phyloP scores from a whole-genome alignment of 371 early-diverging fungal genomes.

The Mucor indicus region DNA sequence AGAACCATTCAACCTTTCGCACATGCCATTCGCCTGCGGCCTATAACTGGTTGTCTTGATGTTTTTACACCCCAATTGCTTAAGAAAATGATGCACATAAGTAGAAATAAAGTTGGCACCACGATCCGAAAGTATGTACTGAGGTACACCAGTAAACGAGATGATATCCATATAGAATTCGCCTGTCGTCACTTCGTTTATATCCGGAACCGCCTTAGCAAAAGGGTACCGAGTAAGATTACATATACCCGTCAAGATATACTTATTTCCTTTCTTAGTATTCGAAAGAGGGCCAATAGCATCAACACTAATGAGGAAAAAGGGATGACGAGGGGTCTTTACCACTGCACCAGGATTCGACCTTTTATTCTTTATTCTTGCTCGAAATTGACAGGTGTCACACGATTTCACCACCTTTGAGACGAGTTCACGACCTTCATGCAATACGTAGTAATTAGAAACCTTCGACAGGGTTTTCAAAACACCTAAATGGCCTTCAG shows the following conservation, averaged over 20 bases:
- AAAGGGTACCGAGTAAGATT: conserved; percentile 23
- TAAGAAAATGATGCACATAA: conserved; percentile 6
- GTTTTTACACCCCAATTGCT: conserved; percentile 14
- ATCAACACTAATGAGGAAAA: conserved; percentile 16
- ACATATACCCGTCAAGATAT: conserved; percentile 21
- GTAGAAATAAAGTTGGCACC: conserved; percentile 23
- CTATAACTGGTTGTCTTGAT: conserved; percentile 24
- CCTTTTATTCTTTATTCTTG: neutral
- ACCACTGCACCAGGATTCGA: conserved; percentile 1
- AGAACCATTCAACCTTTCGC: conserved; percentile 31
- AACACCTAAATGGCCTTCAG: conserved; percentile 17
- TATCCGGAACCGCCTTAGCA: conserved; percentile 11
- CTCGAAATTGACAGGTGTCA: neutral
- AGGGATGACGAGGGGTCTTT: conserved; percentile 1
- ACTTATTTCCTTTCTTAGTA: conserved; percentile 10
- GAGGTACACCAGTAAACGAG: conserved; percentile 4
- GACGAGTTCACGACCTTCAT: too few species aligned
- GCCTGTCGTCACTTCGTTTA: conserved; percentile 1
- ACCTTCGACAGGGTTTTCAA: neutral
- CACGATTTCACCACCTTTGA: too few species aligned
- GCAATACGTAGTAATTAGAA: too few species aligned
- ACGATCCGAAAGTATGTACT: conserved; percentile 19
- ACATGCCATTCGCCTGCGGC: conserved; percentile 32
- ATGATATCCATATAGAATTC: conserved; percentile 4
- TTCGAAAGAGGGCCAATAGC: conserved; percentile 18